These are phyloP conservation scores for Populus simonii DNA, from an alignment of 345 rosid genomes.

Conservation along the genomic window DNA sequence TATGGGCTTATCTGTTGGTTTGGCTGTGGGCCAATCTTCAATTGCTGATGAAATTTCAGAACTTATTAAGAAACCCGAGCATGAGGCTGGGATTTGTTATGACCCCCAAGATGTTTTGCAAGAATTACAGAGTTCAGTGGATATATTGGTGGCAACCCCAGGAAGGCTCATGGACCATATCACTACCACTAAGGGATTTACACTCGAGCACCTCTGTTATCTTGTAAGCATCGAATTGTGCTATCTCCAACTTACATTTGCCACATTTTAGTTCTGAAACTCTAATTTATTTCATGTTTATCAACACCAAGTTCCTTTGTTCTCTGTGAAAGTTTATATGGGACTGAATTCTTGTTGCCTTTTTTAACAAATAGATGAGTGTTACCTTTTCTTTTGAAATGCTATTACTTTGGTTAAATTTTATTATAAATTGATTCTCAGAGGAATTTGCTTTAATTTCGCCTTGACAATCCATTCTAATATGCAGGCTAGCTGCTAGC, in stretches of 20 bases:
- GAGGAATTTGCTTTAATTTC: background rate
- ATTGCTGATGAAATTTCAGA: constrained; percentile 77
- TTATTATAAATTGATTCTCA: background rate
- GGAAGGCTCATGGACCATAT: constrained; percentile 99
- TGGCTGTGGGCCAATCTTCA: constrained; percentile 93
- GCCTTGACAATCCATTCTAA: background rate
- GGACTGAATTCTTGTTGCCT: background rate
- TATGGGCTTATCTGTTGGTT: constrained; percentile 89
- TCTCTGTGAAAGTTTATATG: background rate
- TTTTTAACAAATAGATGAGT: background rate
- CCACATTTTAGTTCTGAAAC: background rate
- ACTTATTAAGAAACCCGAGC: constrained; percentile 67
- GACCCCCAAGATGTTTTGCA: constrained; percentile 57
- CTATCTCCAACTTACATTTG: background rate
- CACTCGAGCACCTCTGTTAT: constrained; percentile 88
- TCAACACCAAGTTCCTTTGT: background rate
- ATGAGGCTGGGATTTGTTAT: constrained; percentile 83
- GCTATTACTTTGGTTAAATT: constrained; percentile 1
- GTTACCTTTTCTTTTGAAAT: background rate
- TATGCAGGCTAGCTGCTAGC: background rate
- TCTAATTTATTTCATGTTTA: background rate
- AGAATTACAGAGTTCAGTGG: constrained; percentile 67
- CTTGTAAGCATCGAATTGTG: constrained; percentile 52
- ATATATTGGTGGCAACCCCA: constrained; percentile 92
- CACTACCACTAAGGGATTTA: constrained; percentile 77